Conservation (phyloP, 2,329 filamentous ascomycete genomes). For the Dactylellina leptospora region DNA sequence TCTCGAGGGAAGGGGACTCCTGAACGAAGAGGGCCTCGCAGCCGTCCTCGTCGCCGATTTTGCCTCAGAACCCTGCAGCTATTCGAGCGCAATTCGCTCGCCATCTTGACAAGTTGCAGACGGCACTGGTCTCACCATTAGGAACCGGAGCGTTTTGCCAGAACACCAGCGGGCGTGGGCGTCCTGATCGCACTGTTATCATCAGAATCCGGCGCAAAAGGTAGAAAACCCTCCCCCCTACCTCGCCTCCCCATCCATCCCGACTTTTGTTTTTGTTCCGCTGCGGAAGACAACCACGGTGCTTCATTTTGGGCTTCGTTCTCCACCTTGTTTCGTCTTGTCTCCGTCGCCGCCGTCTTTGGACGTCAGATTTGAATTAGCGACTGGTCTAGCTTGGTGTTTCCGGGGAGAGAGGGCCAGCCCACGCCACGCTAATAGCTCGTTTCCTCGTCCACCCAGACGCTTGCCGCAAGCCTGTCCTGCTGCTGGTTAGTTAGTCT, state of each 20-base stretch:
- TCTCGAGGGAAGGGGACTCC: not conserved
- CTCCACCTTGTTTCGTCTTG: not conserved
- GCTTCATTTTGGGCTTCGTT: not conserved
- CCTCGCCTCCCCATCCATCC: not conserved
- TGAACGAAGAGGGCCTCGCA: not conserved
- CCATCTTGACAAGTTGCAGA: slow-evolving; percentile 17
- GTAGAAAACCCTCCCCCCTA: slow-evolving; percentile 17
- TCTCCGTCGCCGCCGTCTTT: slow-evolving; percentile 28
- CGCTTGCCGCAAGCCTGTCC: too few relatives aligned
- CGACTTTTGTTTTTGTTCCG: not conserved
- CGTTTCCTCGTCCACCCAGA: too few relatives aligned
- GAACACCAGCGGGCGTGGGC: not conserved
- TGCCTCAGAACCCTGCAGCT: slow-evolving; percentile 11
- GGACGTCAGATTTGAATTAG: slow-evolving; percentile 39
- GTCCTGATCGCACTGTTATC: not conserved
- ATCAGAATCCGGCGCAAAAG: slow-evolving; percentile 43
- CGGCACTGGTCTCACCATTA: slow-evolving; percentile 26
- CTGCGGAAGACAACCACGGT: too few relatives aligned
- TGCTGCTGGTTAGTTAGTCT: too few relatives aligned
- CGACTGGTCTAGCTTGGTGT: slow-evolving; percentile 42
- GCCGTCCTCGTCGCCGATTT: slow-evolving; percentile 1
- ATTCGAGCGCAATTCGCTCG: slow-evolving; percentile 48
- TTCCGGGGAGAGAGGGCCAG: slow-evolving; percentile 29
- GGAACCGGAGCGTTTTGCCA: slow-evolving; percentile 37
- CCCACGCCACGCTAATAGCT: slow-evolving; percentile 27